A percentile compares a stretch with the other conserved stretches of the same genome.
These are phyloP conservation scores for Coprinopsis marcescibilis DNA, from an alignment of 768 basidiomycete species.

Conservation along the genomic window DNA sequence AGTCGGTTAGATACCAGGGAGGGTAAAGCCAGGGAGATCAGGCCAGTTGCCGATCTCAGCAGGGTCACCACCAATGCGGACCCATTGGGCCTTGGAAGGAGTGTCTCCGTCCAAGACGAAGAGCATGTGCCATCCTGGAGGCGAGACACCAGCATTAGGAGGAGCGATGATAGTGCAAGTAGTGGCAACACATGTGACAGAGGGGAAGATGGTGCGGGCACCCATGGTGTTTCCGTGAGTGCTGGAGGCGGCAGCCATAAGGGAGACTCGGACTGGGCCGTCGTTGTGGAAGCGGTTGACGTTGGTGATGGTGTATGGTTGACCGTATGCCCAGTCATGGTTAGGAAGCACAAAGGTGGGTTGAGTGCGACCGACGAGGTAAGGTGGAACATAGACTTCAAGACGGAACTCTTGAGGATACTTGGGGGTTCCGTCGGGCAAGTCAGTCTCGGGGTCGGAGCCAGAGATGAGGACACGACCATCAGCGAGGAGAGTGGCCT, in stretches of 20 bases:
- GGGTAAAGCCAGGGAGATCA: slow-evolving; percentile 56
- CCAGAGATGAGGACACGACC: slow-evolving; percentile 73
- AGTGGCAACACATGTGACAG: slow-evolving; percentile 60
- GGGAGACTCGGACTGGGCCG: slow-evolving; percentile 50
- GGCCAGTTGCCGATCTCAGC: slow-evolving; percentile 70
- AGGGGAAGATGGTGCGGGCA: slow-evolving; percentile 65
- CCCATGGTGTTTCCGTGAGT: slow-evolving; percentile 59
- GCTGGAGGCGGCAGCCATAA: slow-evolving; percentile 34
- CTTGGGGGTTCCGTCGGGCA: slow-evolving; percentile 32
- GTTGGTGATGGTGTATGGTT: slow-evolving; percentile 46
- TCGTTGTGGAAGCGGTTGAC: slow-evolving; percentile 40
- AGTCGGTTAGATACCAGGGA: slow-evolving; percentile 45
- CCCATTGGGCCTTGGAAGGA: slow-evolving; percentile 68
- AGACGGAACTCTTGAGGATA: slow-evolving; percentile 76
- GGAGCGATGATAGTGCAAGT: slow-evolving; percentile 76
- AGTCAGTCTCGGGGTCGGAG: slow-evolving; percentile 59
- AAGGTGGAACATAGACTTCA: slow-evolving; percentile 82
- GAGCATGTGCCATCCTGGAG: slow-evolving; percentile 74
- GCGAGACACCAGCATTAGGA: slow-evolving; percentile 59
- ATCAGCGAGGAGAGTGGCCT: slow-evolving; percentile 67
- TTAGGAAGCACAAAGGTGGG: slow-evolving; percentile 54
- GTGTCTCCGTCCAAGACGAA: slow-evolving; percentile 77
- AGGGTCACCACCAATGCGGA: slow-evolving; percentile 78
- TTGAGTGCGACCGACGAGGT: slow-evolving; percentile 60
- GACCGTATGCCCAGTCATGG: slow-evolving; percentile 60